Evolutionary conservation across 768 basidiomycete species (phyloP).

Genomic region (Mycena kentingensis): DNA sequence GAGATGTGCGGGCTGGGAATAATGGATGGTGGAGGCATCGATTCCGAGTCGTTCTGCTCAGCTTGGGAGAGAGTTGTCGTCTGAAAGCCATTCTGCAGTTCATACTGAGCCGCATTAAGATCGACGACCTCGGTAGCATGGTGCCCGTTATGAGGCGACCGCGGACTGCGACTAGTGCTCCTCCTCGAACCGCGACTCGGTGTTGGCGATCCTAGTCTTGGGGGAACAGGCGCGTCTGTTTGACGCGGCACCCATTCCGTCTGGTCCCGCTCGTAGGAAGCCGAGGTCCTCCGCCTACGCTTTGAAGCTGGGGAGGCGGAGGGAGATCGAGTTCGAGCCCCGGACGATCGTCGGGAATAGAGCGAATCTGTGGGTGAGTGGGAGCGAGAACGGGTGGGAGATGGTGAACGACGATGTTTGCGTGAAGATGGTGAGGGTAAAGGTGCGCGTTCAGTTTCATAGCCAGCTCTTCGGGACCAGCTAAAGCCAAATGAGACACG

Average conservation of each 20-base stretch:
- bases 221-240: constrained; percentile 31
- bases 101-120: background rate
- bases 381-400: constrained; percentile 59
- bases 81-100: constrained; percentile 38
- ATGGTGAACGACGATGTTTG: constrained; percentile 50
- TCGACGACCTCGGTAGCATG: constrained; percentile 18
- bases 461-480: constrained; percentile 65
- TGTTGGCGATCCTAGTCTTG: constrained; percentile 53
- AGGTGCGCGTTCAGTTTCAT: constrained; percentile 40
- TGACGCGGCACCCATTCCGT: constrained; percentile 34
- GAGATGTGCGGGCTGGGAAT: constrained; percentile 25
- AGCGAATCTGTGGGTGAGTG: constrained; percentile 67
- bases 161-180: constrained; percentile 60
- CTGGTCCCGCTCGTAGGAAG: constrained; percentile 50
- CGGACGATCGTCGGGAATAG: constrained; percentile 63
- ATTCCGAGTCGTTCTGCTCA: constrained; percentile 23
- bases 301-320: constrained; percentile 61
- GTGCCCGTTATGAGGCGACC: too few species aligned
- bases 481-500: constrained; percentile 38
- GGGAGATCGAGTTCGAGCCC: constrained; percentile 64
- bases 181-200: constrained; percentile 60
- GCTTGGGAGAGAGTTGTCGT: too few species aligned
- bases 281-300: constrained; percentile 52
- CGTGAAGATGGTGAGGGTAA: constrained; percentile 42
- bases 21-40: constrained; percentile 34